phyloP scores from a whole-genome alignment of 1,139 yeast species.

The Zygosaccharomyces pseudobailii region DNA sequence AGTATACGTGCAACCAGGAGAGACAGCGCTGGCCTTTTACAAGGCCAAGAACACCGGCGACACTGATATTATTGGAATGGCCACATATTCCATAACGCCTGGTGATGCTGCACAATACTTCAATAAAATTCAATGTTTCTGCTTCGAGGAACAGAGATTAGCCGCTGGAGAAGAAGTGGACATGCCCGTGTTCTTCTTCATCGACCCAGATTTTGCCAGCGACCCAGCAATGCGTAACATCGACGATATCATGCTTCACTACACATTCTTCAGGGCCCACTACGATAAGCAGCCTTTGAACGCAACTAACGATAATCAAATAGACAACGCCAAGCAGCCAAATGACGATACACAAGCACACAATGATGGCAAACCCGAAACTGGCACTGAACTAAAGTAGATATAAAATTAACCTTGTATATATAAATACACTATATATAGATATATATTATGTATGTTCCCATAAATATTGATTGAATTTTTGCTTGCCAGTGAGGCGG shows the following conservation, averaged over 20 bases:
- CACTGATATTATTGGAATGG: conserved; percentile 95
- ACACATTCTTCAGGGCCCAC: conserved; percentile 73
- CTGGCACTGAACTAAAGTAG: too few relatives aligned
- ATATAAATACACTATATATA: too few relatives aligned
- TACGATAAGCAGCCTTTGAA: conserved; percentile 31
- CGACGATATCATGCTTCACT: conserved; percentile 85
- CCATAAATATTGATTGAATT: too few relatives aligned
- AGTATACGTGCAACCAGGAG: conserved; percentile 93
- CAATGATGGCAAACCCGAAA: too few relatives aligned
- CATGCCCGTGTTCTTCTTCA: conserved; percentile 97
- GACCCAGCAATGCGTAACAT: conserved; percentile 92
- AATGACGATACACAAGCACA: too few relatives aligned
- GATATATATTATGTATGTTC: too few relatives aligned
- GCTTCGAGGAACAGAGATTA: conserved; percentile 93
- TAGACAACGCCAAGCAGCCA: too few relatives aligned
- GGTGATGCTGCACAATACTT: conserved; percentile 95
- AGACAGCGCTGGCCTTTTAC: conserved; percentile 94
- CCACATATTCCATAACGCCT: conserved; percentile 93
- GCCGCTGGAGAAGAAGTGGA: conserved; percentile 97
- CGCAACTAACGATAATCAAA: conserved; percentile 16
- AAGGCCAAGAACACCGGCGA: conserved; percentile 82
- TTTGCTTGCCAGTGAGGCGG: too few relatives aligned
- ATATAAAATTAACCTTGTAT: too few relatives aligned
- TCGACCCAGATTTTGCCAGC: conserved; percentile 94
- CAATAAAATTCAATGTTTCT: conserved; percentile 94